Conservation (phyloP, 768 basidiomycete genomes). For the Amanita jacksonii region DNA sequence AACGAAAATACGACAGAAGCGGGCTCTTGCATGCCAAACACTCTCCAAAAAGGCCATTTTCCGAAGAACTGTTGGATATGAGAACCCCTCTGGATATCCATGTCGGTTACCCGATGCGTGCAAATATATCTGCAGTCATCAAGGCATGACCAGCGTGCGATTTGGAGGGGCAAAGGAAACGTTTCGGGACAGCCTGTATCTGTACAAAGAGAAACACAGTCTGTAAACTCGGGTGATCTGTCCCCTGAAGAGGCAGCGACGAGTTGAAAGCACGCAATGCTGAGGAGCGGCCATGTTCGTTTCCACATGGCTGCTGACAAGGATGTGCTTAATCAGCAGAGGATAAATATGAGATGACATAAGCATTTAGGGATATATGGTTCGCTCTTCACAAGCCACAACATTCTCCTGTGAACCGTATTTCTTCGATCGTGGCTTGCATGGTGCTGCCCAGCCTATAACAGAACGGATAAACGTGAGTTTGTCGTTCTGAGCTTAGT, state of each 20-base stretch:
- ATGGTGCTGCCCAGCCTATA: slow-evolving; percentile 70
- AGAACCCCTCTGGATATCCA: slow-evolving; percentile 31
- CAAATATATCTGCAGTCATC: slow-evolving; percentile 89
- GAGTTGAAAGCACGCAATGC: background rate
- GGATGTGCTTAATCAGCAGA: slow-evolving; percentile 3
- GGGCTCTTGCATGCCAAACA: slow-evolving; percentile 89
- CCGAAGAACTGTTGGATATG: slow-evolving; percentile 77
- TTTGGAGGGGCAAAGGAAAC: slow-evolving; percentile 38
- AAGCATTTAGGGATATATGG: slow-evolving; percentile 23
- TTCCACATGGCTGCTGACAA: no score
- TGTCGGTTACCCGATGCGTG: slow-evolving; percentile 69
- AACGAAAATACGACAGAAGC: slow-evolving; percentile 85
- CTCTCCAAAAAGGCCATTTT: slow-evolving; percentile 94
- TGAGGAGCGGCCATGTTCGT: background rate
- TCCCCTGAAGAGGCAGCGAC: slow-evolving; percentile 54
- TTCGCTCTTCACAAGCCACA: slow-evolving; percentile 35
- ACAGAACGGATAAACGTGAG: slow-evolving; percentile 71
- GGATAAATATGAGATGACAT: background rate
- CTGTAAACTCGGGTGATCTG: slow-evolving; percentile 38
- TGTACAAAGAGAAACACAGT: slow-evolving; percentile 40
- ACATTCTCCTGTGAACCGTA: slow-evolving; percentile 70
- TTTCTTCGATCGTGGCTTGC: slow-evolving; percentile 64
- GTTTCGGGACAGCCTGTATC: slow-evolving; percentile 29
- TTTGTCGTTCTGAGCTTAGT: slow-evolving; percentile 6
- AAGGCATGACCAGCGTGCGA: slow-evolving; percentile 80